Evolutionary conservation across 305 asterid genomes (phyloP), one percentile per base, ranked within the genome.

Genomic region (Vinca major): DNA sequence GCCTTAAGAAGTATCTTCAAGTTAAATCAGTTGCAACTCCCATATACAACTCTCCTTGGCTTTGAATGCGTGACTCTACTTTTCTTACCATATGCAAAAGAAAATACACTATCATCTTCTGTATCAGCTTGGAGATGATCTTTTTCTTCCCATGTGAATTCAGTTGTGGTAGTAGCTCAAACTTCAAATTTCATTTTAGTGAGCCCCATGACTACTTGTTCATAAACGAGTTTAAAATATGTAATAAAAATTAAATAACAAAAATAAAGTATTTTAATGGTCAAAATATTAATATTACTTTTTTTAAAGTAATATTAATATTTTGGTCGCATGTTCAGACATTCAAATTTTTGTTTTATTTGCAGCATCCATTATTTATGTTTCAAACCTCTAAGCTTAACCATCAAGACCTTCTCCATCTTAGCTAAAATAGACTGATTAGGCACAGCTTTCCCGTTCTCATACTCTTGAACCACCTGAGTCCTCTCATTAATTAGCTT

Each of bases 1-100:
- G 82, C n/a, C 88, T 89, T 37, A 68, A 80, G 43, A 87, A 88
- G 62, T 89, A 82, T 68, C 81, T 89, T 36, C 89, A 82, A 62
- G 75, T 78, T 60, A 89, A 89, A 68, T 55, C 95, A 1, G 71
- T 89, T 67, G 85, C 91, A 12, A 87, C 87, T 43, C 96, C 96
- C 39, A 73, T 89, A 14, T 85, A 71, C 73, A 86, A 85, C 63
- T 82, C 96, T 67, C 92, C 96, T 12, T 89, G 96, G 96, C 86
- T 86, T 20, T 89, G 69, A 78, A 26, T 26, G 33, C 33, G 16
- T 44, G 16, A 7, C 1, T 36, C 7, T 7, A 37, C 4, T 6
- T 8, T 8, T 3, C 10, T 9, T 0, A 10, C 0, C 12, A 36
- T 39, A 17, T 41, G 36, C 39, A 1, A 37, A 58, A 12, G 20